Conservation (phyloP, 2,329 filamentous ascomycete species). For the Fusarium sublunatum region DNA sequence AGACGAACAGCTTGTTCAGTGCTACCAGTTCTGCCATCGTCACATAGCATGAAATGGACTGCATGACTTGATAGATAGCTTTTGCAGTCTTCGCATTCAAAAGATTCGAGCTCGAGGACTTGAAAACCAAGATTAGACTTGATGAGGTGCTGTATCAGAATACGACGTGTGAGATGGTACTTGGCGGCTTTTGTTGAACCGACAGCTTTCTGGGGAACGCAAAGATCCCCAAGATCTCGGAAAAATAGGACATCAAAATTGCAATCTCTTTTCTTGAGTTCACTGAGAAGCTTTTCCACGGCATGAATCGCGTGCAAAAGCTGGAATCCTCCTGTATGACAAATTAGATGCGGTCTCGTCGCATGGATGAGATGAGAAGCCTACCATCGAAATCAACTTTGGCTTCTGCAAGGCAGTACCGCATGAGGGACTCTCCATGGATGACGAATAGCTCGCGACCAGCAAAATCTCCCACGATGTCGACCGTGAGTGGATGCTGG, state of each 20-base stretch:
- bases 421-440: conserved; percentile 78
- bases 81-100: conserved; percentile 62
- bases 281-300: conserved; percentile 72
- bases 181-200: conserved; percentile 51
- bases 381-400: conserved; percentile 71
- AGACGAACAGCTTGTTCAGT: conserved; percentile 59
- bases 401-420: conserved; percentile 71
- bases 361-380: conserved; percentile 3
- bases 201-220: conserved; percentile 58
- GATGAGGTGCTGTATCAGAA: conserved; percentile 72
- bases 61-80: conserved; percentile 65
- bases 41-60: conserved; percentile 75
- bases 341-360: conserved; percentile 9
- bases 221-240: conserved; percentile 64
- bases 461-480: conserved; percentile 80
- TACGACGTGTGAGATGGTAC: conserved; percentile 70
- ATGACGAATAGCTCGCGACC: conserved; percentile 78
- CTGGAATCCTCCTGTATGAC: conserved; percentile 69
- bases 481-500: conserved; percentile 53
- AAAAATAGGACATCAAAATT: conserved; percentile 80
- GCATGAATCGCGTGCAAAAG: conserved; percentile 76
- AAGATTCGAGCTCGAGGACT: conserved; percentile 59
- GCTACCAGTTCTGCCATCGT: conserved; percentile 65
- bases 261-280: conserved; percentile 71
- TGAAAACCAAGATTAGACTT: conserved; percentile 29